Evolutionary conservation across 371 early-diverging fungal genomes (phyloP), one percentile per base, ranked within the genome.

Genomic region (Haplosporangium sp.): DNA sequence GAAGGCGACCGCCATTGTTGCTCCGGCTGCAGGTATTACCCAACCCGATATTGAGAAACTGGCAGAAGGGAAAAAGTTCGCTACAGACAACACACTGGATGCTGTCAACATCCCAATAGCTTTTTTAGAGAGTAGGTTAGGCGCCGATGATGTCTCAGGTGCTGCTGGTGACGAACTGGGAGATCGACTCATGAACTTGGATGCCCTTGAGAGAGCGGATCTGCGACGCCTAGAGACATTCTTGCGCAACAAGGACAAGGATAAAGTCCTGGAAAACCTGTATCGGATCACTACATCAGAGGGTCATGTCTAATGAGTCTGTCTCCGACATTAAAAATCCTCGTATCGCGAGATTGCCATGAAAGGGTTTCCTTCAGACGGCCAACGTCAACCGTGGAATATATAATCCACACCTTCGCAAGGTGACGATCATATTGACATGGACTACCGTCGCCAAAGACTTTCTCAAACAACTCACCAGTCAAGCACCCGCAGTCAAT

Each of bases 221-320:
- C 42, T 68, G 10, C 54, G 68, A 3, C 68, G 61, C 9, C 48
- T 68, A n/a, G 41, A 52, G 23, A 61, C 56, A 0, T 68, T 61
- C 23, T 21, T 68, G 40, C 60, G 55, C 11, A 41, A 48, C 37
- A 61, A 68, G 55, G 68, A 68, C 48, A 41, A 60, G 41, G 40
- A 45, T 42, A 61, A 55, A 36, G 50, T 68, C 13, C 20, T 68
- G 43, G 68, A 62, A 16, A 55, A 68, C 50, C 43, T 68, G 2
- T 68, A 61, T 51, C n/a, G 68, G 18, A 41, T 56, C 36, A 60
- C 61, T 23, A 68, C 68, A 14, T 21, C 48, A 0, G 10, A 61
- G 16, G 68, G 68, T 29, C 68, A 68, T 20, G 68, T 68, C 48
- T 61, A 68, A 18, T 68, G 68, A 62, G 68, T 68, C 47, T 68